Percentiles rank a stretch among this genome's conserved stretches.
These are phyloP conservation scores for Diplodia seriata DNA, from an alignment of 2,329 filamentous ascomycete species.

Conservation along the genomic window DNA sequence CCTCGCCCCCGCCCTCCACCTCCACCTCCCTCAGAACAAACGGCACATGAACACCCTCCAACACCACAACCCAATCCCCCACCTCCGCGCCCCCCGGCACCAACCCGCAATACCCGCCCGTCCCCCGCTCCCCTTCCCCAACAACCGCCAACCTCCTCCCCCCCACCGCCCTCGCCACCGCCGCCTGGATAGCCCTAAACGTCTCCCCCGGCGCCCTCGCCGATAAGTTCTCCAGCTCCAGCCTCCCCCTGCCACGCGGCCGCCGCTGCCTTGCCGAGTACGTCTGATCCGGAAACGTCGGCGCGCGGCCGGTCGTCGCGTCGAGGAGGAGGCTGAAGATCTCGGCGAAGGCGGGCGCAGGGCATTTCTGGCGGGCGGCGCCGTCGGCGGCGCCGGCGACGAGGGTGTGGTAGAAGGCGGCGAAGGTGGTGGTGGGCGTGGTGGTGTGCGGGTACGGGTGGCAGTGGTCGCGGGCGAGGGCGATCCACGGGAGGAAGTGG, in stretches of 20 bases:
- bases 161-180: conserved; percentile 36
- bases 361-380: conserved; percentile 30
- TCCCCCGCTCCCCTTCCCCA: too few relatives aligned
- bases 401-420: conserved; percentile 39
- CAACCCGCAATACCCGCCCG: conserved; percentile 38
- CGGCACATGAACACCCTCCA: conserved; percentile 37
- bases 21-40: conserved; percentile 33
- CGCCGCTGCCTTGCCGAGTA: conserved; percentile 36
- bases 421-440: conserved; percentile 33
- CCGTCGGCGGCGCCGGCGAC: conserved; percentile 37
- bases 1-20: too few relatives aligned
- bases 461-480: conserved; percentile 27
- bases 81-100: conserved; percentile 36
- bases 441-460: conserved; percentile 30
- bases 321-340: conserved; percentile 41
- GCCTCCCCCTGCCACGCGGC: conserved; percentile 33
- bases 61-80: conserved; percentile 36
- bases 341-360: conserved; percentile 37
- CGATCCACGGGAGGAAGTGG: conserved; percentile 33
- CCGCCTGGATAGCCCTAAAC: conserved; percentile 35
- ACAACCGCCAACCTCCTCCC: conserved; percentile 38
- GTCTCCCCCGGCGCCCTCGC: conserved; percentile 36
- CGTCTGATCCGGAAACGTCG: conserved; percentile 37
- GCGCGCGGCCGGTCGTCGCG: conserved; percentile 33
- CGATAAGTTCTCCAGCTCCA: conserved; percentile 37